phyloP scores from a whole-genome alignment of 2,329 filamentous ascomycete species.

The Microcyclospora pomicola region DNA sequence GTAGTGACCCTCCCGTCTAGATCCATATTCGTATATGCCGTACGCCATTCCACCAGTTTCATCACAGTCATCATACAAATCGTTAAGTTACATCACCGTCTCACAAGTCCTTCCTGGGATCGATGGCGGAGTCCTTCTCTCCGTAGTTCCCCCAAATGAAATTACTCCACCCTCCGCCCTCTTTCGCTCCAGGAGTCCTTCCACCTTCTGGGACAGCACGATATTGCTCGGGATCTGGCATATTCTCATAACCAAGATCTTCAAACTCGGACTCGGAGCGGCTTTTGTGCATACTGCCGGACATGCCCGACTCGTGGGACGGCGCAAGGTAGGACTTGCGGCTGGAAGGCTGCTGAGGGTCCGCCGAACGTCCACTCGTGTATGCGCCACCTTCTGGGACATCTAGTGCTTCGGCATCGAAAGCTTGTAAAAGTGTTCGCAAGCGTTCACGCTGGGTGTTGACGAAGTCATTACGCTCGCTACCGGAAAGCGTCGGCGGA shows the following conservation, averaged over 20 bases:
- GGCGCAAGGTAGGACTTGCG: slow-evolving; percentile 17
- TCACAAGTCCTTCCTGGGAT: slow-evolving; percentile 19
- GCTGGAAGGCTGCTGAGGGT: slow-evolving; percentile 12
- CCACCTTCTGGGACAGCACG: slow-evolving; percentile 4
- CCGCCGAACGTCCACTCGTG: slow-evolving; percentile 9
- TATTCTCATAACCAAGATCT: slow-evolving; percentile 23
- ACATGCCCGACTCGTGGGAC: slow-evolving; percentile 9
- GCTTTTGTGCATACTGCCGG: slow-evolving; percentile 58
- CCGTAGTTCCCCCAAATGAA: slow-evolving; percentile 26
- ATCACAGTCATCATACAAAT: too few relatives aligned
- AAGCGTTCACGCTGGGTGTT: slow-evolving; percentile 66
- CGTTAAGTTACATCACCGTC: not conserved
- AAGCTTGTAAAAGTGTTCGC: slow-evolving; percentile 56
- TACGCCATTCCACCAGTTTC: too few relatives aligned
- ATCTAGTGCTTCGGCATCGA: slow-evolving; percentile 63
- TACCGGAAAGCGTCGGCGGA: slow-evolving; percentile 52
- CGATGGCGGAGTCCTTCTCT: slow-evolving; percentile 21
- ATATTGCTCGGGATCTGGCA: slow-evolving; percentile 23
- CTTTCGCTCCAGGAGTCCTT: slow-evolving; percentile 4
- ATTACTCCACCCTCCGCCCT: slow-evolving; percentile 19
- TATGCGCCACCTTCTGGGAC: slow-evolving; percentile 6
- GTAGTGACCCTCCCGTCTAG: too few relatives aligned
- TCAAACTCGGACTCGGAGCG: slow-evolving; percentile 82
- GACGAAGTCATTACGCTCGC: slow-evolving; percentile 62
- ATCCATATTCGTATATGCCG: too few relatives aligned